Evolutionary conservation across 2,329 filamentous ascomycete genomes (phyloP), one percentile per base, ranked within the genome.

Genomic region (Colletotrichum falcatum): DNA sequence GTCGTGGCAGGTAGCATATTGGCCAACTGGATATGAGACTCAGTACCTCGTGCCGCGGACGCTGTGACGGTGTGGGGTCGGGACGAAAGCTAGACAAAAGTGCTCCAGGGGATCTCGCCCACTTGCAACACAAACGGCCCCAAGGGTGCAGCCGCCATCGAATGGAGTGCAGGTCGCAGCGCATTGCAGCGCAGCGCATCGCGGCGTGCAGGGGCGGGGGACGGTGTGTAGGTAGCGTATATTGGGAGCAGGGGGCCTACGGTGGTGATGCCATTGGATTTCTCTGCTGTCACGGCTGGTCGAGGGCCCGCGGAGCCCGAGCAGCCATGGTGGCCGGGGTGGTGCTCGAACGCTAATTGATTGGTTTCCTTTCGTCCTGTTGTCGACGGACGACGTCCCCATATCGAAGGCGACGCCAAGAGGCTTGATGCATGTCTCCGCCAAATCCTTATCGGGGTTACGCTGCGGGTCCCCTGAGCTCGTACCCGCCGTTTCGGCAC

Each of bases 71-170:
- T 26, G 18, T 42, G 53, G 28, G 30, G 55, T 33, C 20, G 37
- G 28, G 35, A 30, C 54, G 28, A 39, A 39, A n/a, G 62, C 62
- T 16, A 11, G 49, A 68, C 67, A 70, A 67, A 70, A 67, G 67
- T 70, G 37, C 67, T 33, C 49, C 37, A 59, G 16, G 58, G 63
- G 63, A 62, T 49, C 30, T 18, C n/a, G 30, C 49, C 51, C 66
- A 70, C 62, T 61, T 61, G 55, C 66, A 49, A 61, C 66, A 66
- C 66, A 56, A 70, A 70, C 63, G 66, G 46, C 54, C 61, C 66
- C n/a, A 30, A 56, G 46, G 49, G 39, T 66, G 63, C 54, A 54
- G 56, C 49, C 35, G 55, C 37, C 63, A 65, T 60, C 30, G 30
- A 49, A 69, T 65, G 49, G 66, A 70, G 63, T 70, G 66, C 66